These are phyloP conservation scores for Alternaria sp. DNA, from an alignment of 2,329 filamentous ascomycete genomes.

Conservation along the genomic window DNA sequence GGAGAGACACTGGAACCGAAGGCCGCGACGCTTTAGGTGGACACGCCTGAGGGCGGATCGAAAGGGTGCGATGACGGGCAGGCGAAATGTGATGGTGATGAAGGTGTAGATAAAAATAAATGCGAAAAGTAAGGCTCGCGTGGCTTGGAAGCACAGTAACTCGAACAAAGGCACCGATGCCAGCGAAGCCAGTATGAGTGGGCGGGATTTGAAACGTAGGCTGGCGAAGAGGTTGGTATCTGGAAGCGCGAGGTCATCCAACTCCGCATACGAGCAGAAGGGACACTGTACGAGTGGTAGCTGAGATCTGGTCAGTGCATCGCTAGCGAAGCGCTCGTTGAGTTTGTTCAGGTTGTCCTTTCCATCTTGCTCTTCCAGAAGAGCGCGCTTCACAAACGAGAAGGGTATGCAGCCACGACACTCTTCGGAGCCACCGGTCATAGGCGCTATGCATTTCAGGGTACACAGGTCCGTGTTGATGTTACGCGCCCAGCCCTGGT, in stretches of 20 bases:
- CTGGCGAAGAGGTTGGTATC: slow-evolving; percentile 31
- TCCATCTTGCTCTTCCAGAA: slow-evolving; percentile 72
- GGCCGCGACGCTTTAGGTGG: slow-evolving; percentile 72
- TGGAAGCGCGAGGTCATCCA: slow-evolving; percentile 62
- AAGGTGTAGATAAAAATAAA: slow-evolving; percentile 49
- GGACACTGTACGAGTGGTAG: slow-evolving; percentile 83
- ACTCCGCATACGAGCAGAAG: slow-evolving; percentile 90
- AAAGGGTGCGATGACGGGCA: slow-evolving; percentile 53
- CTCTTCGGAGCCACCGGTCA: slow-evolving; percentile 55
- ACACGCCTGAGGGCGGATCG: slow-evolving; percentile 69
- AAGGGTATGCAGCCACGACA: slow-evolving; percentile 77
- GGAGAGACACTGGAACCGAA: slow-evolving; percentile 78
- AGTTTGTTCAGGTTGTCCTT: slow-evolving; percentile 75
- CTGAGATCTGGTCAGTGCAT: slow-evolving; percentile 74
- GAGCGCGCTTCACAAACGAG: slow-evolving; percentile 73
- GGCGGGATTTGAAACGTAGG: slow-evolving; percentile 40
- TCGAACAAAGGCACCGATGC: slow-evolving; percentile 39
- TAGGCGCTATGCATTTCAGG: slow-evolving; percentile 81
- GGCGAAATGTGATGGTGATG: slow-evolving; percentile 26
- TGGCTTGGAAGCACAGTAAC: slow-evolving; percentile 41
- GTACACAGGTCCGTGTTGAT: slow-evolving; percentile 76
- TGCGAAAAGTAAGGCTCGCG: slow-evolving; percentile 64
- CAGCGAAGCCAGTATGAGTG: slow-evolving; percentile 33
- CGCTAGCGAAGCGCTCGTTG: slow-evolving; percentile 78
- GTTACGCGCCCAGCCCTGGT: slow-evolving; percentile 86